phyloP scores from a whole-genome alignment of 163 green algal genomes.

The Chlorella variabilis region DNA sequence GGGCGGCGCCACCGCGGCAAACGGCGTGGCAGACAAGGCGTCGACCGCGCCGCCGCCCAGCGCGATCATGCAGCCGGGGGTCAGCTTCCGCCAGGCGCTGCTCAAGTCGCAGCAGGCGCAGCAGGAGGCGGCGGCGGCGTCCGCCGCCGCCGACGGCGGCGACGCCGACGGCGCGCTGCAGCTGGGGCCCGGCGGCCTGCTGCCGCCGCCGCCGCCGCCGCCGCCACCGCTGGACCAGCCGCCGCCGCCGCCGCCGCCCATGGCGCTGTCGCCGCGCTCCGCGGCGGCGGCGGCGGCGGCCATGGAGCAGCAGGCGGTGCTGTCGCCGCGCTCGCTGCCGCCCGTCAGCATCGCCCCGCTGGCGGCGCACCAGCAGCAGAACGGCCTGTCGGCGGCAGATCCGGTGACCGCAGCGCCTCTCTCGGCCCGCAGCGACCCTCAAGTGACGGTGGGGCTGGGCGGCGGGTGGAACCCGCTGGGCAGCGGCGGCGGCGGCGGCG shows the following conservation, averaged over 20 bases:
- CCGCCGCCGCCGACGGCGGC: background rate
- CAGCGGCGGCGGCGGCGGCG: conserved; percentile 13
- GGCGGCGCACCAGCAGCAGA: conserved; percentile 18
- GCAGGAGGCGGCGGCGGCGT: conserved; percentile 6
- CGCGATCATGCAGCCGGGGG: conserved; percentile 29
- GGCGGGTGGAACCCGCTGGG: conserved; percentile 38
- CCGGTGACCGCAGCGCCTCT: conserved; percentile 21
- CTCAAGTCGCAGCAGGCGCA: conserved; percentile 36
- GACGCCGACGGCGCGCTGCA: background rate
- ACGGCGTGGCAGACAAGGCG: conserved; percentile 19
- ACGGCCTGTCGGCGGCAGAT: conserved; percentile 20
- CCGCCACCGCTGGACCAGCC: background rate
- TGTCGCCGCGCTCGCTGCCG: background rate
- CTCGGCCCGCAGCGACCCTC: conserved; percentile 25
- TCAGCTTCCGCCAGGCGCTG: conserved; percentile 39
- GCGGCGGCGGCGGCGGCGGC: background rate
- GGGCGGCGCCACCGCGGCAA: background rate
- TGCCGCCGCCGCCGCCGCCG: background rate
- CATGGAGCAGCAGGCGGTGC: background rate
- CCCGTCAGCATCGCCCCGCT: background rate
- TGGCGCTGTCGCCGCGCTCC: background rate
- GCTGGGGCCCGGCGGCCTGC: background rate
- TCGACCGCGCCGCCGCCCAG: conserved; percentile 6
- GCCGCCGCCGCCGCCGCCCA: conserved; percentile 1
- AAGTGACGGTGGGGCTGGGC: background rate